Evolutionary conservation across 2,329 filamentous ascomycete species (phyloP), one percentile per base, ranked within the genome.

Genomic region (Phialophora chinensis): DNA sequence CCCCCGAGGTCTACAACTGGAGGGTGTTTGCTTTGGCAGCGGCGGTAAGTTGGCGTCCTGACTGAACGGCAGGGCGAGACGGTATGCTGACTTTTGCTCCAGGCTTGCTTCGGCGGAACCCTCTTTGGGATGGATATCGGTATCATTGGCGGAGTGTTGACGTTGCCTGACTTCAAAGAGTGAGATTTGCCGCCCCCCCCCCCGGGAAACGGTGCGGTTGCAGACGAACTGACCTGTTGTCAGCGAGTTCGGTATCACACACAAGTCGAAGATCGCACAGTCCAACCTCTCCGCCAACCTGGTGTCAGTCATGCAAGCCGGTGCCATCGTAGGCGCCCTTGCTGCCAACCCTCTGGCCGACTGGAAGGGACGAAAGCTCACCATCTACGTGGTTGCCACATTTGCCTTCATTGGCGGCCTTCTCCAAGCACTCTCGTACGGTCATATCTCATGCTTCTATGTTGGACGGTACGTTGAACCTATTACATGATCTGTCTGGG

Each of bases 1-100:
- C 89, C 20, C 81, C 83, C 23, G 85, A 90, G 75, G 87, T 91
- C 66, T 91, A 90, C 78, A 87, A 88, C 73, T 91, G 88, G 88
- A 84, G 88, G 63, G 87, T 89, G 31, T 86, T 89, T 69, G 83
- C 83, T 64, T 81, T 90, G 71, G 87, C 87, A 57, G 87, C 83
- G 74, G 87, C 87, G 69, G 84, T 81, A 61, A 67, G 79, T 73
- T 54, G 17, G 12, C 42, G 20, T 4, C 27, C 14, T 14, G 2
- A 6, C 38, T 44, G 38, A 44, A 44, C 5, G 17, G 12, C 8
- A 1, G 23, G 44, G 20, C 7, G 17, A 25, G 25, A 10, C 42
- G 10, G 33, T 8, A 47, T 44, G 31, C 54, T 61, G 69, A 63
- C 11, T 20, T 42, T 20, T 42, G 50, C 20, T 38, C 35, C 55